phyloP scores from a whole-genome alignment of 768 basidiomycete species.

The Lactarius sp. region DNA sequence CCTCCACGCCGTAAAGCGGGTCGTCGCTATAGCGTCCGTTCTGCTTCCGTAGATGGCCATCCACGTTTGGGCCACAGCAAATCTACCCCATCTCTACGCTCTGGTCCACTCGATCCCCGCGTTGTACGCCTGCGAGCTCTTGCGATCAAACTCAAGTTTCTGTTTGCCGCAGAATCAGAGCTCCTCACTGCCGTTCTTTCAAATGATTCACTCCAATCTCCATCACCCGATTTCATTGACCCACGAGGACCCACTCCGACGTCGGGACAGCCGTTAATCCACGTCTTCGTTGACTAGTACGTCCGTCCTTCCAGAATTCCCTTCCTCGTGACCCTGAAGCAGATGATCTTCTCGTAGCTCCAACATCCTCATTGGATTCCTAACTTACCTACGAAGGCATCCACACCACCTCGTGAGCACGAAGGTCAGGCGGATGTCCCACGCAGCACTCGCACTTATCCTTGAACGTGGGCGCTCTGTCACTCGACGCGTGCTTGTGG shows the following conservation, averaged over 20 bases:
- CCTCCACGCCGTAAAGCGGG: conserved; percentile 16
- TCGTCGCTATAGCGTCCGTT: conserved; percentile 22
- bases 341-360: conserved; percentile 45
- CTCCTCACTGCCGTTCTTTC: conserved; percentile 32
- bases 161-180: conserved; percentile 49
- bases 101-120: conserved; percentile 42
- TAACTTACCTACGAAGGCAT: conserved; percentile 62
- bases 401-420: conserved; percentile 36
- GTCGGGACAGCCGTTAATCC: conserved; percentile 33
- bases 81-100: conserved; percentile 44
- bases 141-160: conserved; percentile 50
- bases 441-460: conserved; percentile 70
- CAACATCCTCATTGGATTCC: conserved; percentile 80
- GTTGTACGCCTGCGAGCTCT: conserved; percentile 49
- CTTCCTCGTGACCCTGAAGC: background rate
- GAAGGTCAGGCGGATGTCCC: conserved; percentile 56
- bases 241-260: conserved; percentile 35
- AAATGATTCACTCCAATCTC: conserved; percentile 27
- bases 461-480: conserved; percentile 78
- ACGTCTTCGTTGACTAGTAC: conserved; percentile 57
- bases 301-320: conserved; percentile 29
- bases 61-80: conserved; percentile 40
- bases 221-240: conserved; percentile 33
- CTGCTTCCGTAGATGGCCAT: conserved; percentile 27
- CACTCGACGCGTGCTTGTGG: conserved; percentile 68